phyloP scores from a whole-genome alignment of 306 rosid species.

The Oemleria cerasiformis region DNA sequence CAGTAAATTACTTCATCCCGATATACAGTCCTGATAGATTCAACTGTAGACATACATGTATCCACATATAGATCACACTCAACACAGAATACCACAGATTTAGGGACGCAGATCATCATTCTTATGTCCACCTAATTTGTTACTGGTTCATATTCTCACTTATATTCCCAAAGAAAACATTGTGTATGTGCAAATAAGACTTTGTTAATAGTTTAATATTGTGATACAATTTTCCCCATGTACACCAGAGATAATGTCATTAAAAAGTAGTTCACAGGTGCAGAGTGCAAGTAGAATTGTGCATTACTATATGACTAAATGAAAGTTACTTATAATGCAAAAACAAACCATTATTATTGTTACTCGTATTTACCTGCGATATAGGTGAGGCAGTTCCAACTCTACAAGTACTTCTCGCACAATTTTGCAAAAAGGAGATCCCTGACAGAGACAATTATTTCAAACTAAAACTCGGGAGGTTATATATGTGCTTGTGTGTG shows the following conservation, averaged over 20 bases:
- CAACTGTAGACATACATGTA: neutral
- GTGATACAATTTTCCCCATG: neutral
- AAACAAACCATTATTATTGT: neutral
- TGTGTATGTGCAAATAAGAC: neutral
- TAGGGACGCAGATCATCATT: neutral
- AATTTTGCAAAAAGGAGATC: slow-evolving; percentile 95
- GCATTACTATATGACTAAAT: neutral
- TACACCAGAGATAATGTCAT: neutral
- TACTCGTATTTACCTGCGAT: slow-evolving; percentile 41
- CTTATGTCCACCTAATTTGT: neutral
- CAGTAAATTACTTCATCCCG: neutral
- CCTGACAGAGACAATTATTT: slow-evolving; percentile 48
- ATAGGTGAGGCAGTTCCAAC: slow-evolving; percentile 86
- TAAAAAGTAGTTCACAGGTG: neutral
- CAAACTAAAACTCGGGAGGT: slow-evolving; percentile 13
- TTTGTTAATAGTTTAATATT: neutral
- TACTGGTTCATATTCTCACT: neutral
- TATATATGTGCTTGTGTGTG: neutral
- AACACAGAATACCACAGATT: neutral
- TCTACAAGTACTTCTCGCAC: slow-evolving; percentile 92
- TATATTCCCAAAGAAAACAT: neutral
- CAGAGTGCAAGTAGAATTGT: neutral
- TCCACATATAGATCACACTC: neutral
- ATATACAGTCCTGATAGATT: neutral
- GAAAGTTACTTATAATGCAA: neutral